Conservation (phyloP, 148 eudicot genomes). For the Rhododendron mucronatum region DNA sequence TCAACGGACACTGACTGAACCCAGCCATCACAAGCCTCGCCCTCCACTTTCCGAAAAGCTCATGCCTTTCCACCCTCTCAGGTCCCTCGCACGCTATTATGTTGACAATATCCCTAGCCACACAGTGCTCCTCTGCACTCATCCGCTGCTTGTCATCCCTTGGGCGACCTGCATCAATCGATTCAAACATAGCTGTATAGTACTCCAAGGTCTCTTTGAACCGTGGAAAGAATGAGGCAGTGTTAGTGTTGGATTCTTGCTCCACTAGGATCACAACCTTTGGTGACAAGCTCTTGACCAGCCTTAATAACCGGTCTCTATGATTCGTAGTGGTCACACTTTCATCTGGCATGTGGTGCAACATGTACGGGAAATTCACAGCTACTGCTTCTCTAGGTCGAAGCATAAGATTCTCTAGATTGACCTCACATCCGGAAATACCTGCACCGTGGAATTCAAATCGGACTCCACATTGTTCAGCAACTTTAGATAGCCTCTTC, state of each 20-base stretch:
- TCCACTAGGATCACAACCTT: slow-evolving; percentile 68
- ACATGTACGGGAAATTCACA: slow-evolving; percentile 74
- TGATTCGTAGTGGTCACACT: slow-evolving; percentile 80
- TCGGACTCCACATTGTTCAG: slow-evolving; percentile 44
- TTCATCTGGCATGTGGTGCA: slow-evolving; percentile 98
- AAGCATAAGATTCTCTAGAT: slow-evolving; percentile 42
- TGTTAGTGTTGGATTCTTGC: slow-evolving; percentile 93
- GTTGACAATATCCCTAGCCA: slow-evolving; percentile 87
- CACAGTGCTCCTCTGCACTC: slow-evolving; percentile 81
- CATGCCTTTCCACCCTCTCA: slow-evolving; percentile 87
- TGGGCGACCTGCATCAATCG: slow-evolving; percentile 61
- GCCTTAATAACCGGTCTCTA: slow-evolving; percentile 68
- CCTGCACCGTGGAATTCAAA: slow-evolving; percentile 76
- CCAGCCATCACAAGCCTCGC: slow-evolving; percentile 74
- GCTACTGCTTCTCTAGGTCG: slow-evolving; percentile 66
- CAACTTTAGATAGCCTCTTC: slow-evolving; percentile 38
- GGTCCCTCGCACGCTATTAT: slow-evolving; percentile 81
- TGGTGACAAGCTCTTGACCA: slow-evolving; percentile 73
- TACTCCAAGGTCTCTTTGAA: slow-evolving; percentile 72
- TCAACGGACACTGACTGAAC: slow-evolving; percentile 39
- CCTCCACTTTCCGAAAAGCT: slow-evolving; percentile 85
- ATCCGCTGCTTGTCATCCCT: slow-evolving; percentile 65
- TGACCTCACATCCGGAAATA: slow-evolving; percentile 65
- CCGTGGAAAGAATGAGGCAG: slow-evolving; percentile 55
- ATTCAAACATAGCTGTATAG: slow-evolving; percentile 85